Conservation (phyloP, 495 filamentous ascomycete genomes). For the Penicillium angulare region DNA sequence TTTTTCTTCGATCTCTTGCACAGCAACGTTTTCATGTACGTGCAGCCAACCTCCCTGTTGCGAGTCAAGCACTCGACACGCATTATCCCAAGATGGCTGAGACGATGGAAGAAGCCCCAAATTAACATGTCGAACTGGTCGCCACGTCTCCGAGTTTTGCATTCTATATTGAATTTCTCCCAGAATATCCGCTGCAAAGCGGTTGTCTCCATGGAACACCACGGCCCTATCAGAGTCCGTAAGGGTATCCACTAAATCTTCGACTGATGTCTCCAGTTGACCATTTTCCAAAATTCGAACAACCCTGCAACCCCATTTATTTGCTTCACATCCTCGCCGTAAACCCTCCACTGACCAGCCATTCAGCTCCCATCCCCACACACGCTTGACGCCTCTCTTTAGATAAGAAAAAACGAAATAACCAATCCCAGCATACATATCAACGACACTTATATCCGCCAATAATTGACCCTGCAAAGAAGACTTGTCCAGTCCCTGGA, state of each 20-base stretch:
- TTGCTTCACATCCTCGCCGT: conserved; percentile 62
- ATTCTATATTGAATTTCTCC: conserved; percentile 18
- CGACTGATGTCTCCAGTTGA: conserved; percentile 21
- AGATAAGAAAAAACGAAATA: conserved; percentile 87
- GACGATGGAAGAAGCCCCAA: conserved; percentile 77
- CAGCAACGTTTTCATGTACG: conserved; percentile 81
- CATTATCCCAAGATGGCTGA: conserved; percentile 59
- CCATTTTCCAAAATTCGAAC: conserved; percentile 36
- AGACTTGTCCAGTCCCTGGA: conserved; percentile 30
- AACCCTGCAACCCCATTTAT: conserved; percentile 61
- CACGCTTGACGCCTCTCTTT: conserved; percentile 61
- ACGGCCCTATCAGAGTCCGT: conserved; percentile 44
- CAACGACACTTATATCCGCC: conserved; percentile 57
- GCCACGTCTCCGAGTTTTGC: conserved; percentile 29
- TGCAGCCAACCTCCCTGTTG: conserved; percentile 67
- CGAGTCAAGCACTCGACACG: conserved; percentile 56
- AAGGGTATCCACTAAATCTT: conserved; percentile 25
- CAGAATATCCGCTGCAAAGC: conserved; percentile 50
- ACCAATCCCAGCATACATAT: conserved; percentile 89
- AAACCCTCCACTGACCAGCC: conserved; percentile 84
- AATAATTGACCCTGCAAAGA: conserved; percentile 25
- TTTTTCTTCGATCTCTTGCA: conserved; percentile 58
- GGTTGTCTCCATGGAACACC: conserved; percentile 73
- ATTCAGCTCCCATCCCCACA: conserved; percentile 88
- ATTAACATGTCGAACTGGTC: conserved; percentile 67